Conservation (phyloP, 2,329 filamentous ascomycete genomes). For the Botryosphaeria dothidea region DNA sequence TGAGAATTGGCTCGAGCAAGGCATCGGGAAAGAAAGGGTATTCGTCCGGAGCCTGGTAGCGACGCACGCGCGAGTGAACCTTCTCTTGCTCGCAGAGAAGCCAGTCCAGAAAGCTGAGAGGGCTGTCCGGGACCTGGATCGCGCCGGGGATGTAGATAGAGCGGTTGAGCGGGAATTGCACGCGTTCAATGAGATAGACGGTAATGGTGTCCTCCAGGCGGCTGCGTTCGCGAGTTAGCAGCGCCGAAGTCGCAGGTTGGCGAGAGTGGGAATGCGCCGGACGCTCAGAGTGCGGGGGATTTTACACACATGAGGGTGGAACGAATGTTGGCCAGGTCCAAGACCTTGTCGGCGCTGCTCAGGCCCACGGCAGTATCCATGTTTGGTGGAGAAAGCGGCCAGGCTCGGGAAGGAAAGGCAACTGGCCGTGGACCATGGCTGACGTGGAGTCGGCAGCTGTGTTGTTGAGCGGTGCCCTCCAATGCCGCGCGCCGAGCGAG, state of each 20-base stretch:
- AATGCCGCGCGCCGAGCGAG: constrained; percentile 9
- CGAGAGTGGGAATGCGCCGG: neutral
- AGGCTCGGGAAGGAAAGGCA: neutral
- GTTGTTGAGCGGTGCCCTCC: constrained; percentile 6
- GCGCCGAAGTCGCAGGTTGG: constrained; percentile 13
- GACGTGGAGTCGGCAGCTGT: neutral
- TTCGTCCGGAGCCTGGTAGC: constrained; percentile 95
- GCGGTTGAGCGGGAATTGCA: constrained; percentile 92
- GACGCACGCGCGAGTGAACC: constrained; percentile 87
- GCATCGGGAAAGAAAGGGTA: constrained; percentile 92
- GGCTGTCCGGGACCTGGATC: constrained; percentile 71
- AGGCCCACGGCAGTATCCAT: constrained; percentile 95
- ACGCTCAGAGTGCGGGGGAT: constrained; percentile 19
- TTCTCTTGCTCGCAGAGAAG: constrained; percentile 87
- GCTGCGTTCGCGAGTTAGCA: constrained; percentile 49
- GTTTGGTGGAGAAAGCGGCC: constrained; percentile 22
- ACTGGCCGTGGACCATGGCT: constrained; percentile 5
- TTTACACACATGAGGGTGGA: constrained; percentile 81
- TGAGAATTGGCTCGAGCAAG: constrained; percentile 78
- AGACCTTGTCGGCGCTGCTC: constrained; percentile 77
- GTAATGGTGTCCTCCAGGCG: constrained; percentile 97
- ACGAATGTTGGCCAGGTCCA: constrained; percentile 89
- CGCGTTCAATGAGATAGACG: constrained; percentile 93
- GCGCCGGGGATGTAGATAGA: constrained; percentile 82
- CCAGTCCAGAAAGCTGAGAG: constrained; percentile 88